These are phyloP conservation scores for Lentinula aciculospora DNA, from an alignment of 768 basidiomycete species.

Conservation along the genomic window DNA sequence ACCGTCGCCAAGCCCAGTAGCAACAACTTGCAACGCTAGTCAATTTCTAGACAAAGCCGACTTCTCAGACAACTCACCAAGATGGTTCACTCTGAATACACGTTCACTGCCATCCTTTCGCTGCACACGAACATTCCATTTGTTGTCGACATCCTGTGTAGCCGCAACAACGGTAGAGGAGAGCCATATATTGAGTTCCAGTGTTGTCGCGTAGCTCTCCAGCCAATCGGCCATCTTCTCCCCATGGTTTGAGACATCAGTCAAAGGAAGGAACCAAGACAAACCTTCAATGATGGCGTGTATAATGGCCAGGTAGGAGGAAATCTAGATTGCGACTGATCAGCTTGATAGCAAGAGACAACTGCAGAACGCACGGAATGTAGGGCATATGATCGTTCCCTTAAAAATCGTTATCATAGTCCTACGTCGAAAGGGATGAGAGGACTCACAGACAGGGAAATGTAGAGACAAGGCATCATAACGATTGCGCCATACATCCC, in stretches of 20 bases:
- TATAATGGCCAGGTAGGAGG: slow-evolving; percentile 37
- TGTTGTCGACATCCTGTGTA: slow-evolving; percentile 17
- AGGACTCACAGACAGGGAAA: slow-evolving; percentile 22
- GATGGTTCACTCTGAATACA: slow-evolving; percentile 24
- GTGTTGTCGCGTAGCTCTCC: slow-evolving; percentile 37
- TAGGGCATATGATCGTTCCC: slow-evolving; percentile 40
- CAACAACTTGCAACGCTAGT: slow-evolving; percentile 28
- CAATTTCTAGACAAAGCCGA: background rate
- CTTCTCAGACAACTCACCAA: background rate
- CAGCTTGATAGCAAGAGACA: background rate
- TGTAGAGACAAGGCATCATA: slow-evolving; percentile 41
- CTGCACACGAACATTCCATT: slow-evolving; percentile 23
- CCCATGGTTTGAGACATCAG: background rate
- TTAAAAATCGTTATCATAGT: slow-evolving; percentile 1
- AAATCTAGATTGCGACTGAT: slow-evolving; percentile 16
- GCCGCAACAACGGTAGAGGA: slow-evolving; percentile 24
- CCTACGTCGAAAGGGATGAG: background rate
- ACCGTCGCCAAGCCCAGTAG: slow-evolving; percentile 38
- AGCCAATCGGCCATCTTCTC: slow-evolving; percentile 43
- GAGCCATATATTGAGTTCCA: slow-evolving; percentile 47
- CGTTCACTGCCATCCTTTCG: slow-evolving; percentile 17
- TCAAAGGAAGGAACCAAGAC: too few species aligned
- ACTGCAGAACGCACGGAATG: slow-evolving; percentile 15
- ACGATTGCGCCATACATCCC: slow-evolving; percentile 44
- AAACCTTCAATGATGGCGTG: slow-evolving; percentile 33